Conservation (phyloP, 441 rosid genomes). For the Populus hybrid region DNA sequence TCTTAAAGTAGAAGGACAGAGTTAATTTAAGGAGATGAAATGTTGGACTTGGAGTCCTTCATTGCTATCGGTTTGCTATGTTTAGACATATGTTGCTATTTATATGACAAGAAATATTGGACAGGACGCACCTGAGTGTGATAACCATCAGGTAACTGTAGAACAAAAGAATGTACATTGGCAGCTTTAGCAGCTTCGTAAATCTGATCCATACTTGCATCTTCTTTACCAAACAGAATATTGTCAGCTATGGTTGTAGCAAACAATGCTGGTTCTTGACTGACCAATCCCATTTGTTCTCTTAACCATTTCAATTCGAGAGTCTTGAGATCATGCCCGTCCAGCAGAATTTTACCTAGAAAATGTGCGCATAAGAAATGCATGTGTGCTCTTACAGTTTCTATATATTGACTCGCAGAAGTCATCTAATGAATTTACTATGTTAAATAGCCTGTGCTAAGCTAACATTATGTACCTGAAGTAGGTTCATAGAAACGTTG, state of each 20-base stretch:
- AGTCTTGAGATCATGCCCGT: slow-evolving; percentile 56
- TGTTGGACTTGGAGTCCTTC: background rate
- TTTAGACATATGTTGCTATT: background rate
- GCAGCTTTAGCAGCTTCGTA: slow-evolving; percentile 68
- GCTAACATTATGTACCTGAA: slow-evolving; percentile 41
- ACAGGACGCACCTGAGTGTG: slow-evolving; percentile 50
- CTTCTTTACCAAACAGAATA: slow-evolving; percentile 62
- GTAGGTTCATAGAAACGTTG: slow-evolving; percentile 79
- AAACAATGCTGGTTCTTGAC: slow-evolving; percentile 83
- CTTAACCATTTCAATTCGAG: slow-evolving; percentile 70
- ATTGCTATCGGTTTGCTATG: background rate
- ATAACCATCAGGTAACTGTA: slow-evolving; percentile 60
- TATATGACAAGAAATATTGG: background rate
- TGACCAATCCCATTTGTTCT: slow-evolving; percentile 78
- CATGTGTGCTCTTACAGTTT: background rate
- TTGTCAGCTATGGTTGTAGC: slow-evolving; percentile 64
- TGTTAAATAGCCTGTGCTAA: background rate
- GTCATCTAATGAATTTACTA: background rate
- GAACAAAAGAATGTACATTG: slow-evolving; percentile 71
- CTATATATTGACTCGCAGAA: background rate
- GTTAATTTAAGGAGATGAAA: background rate
- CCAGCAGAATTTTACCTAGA: slow-evolving; percentile 56
- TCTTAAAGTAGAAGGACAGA: background rate
- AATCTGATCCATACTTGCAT: slow-evolving; percentile 47
- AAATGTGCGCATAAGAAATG: slow-evolving; percentile 13